phyloP scores from a whole-genome alignment of 1,284 basidiomycete genomes.

The Wolfiporia cocos region DNA sequence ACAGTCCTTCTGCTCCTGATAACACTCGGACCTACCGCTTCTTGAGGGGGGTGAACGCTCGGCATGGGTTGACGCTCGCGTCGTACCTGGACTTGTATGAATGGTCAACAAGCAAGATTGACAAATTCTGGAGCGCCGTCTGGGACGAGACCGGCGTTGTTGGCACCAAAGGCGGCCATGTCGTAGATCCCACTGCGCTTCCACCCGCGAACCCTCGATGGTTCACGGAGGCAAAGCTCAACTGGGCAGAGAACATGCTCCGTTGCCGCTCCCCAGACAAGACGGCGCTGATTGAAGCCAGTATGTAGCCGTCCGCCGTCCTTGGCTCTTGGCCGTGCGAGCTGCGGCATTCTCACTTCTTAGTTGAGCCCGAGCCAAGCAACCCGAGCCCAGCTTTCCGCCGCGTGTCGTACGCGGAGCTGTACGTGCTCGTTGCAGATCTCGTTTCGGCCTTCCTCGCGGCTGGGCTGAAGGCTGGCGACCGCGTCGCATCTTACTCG shows the following conservation, averaged over 20 bases:
- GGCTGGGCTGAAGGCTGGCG: slow-evolving; percentile 61
- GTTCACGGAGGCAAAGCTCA: slow-evolving; percentile 68
- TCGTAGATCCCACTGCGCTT: slow-evolving; percentile 51
- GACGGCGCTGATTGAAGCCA: slow-evolving; percentile 72
- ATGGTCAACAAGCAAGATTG: slow-evolving; percentile 65
- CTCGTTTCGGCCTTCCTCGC: slow-evolving; percentile 56
- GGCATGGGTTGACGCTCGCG: slow-evolving; percentile 39
- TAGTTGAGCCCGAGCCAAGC: slow-evolving; percentile 57
- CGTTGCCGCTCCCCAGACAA: slow-evolving; percentile 50
- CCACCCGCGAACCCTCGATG: slow-evolving; percentile 75
- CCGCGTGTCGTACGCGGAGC: slow-evolving; percentile 50
- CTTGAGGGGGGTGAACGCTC: slow-evolving; percentile 49
- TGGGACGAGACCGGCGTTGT: slow-evolving; percentile 73
- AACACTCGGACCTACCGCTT: slow-evolving; percentile 52
- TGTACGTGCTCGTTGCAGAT: slow-evolving; percentile 58
- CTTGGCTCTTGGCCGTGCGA: no score
- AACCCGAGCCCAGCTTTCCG: slow-evolving; percentile 40
- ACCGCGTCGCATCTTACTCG: slow-evolving; percentile 77
- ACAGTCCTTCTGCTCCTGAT: slow-evolving; percentile 41
- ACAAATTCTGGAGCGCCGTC: slow-evolving; percentile 70
- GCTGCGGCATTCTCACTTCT: no score
- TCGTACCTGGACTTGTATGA: slow-evolving; percentile 65
- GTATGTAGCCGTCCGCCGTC: slow-evolving; percentile 41
- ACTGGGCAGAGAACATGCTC: slow-evolving; percentile 88
- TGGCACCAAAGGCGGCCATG: slow-evolving; percentile 53